phyloP scores from a whole-genome alignment of 441 rosid species.

The Adansonia gregorii region DNA sequence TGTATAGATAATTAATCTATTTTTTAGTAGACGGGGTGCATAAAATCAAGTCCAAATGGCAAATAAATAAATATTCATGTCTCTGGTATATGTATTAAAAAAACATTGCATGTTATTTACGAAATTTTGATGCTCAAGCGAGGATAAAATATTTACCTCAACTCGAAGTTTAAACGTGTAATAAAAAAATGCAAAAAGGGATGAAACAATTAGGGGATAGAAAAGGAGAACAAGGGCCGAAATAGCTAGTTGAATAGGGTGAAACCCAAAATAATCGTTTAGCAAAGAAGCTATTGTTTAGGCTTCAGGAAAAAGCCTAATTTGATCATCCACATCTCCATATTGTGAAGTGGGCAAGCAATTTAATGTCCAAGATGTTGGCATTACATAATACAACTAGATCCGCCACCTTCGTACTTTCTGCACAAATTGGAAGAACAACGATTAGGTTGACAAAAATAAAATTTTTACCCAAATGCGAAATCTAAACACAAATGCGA shows the following conservation, averaged over 20 bases:
- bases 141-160: constrained; percentile 32
- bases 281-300: constrained; percentile 41
- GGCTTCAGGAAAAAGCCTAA: constrained; percentile 40
- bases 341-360: constrained; percentile 55
- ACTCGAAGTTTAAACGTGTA: constrained; percentile 47
- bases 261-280: constrained; percentile 53
- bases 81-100: too few species aligned
- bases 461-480: background rate
- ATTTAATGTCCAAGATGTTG: constrained; percentile 56
- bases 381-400: constrained; percentile 50
- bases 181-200: constrained; percentile 46
- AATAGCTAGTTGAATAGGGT: constrained; percentile 39
- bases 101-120: background rate
- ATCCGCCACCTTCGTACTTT: constrained; percentile 62
- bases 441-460: background rate
- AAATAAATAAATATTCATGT: too few species aligned
- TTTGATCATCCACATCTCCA: constrained; percentile 46
- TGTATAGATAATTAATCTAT: too few species aligned
- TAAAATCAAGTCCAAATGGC: too few species aligned
- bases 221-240: constrained; percentile 38
- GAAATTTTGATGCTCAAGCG: background rate
- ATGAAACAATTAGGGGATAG: constrained; percentile 46
- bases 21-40: too few species aligned
- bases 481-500: background rate
- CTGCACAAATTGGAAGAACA: constrained; percentile 35